Evolutionary conservation across 2,329 filamentous ascomycete genomes (phyloP), one percentile per base, ranked within the genome.

Genomic region (Leptodontidium sp.): DNA sequence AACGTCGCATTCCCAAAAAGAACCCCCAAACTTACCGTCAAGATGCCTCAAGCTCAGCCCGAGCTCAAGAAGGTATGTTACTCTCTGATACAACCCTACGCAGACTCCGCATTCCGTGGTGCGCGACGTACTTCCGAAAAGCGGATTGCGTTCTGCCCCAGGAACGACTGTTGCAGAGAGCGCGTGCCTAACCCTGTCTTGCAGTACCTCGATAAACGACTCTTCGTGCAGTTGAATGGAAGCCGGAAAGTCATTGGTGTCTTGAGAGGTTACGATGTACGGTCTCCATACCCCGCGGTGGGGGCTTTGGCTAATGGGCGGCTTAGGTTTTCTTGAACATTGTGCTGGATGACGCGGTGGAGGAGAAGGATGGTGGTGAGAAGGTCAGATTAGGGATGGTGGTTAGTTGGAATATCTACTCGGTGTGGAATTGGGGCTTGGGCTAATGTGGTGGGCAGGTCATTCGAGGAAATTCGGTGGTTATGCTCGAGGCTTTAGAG

Each of bases 141-240:
- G 43, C 52, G 72, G 64, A 59, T 71, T 35, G 49, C 35, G 9
- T 40, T 38, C 32, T 24, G 11, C 9, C 21, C 24, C 1, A 15
- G 5, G 62, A 14, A 21, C 35, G 26, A 58, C 21, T 65, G 12
- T 47, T 49, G 62, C 21, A 65, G 14, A 21, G 89, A 93, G 94
- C 82, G 71, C 77, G 77, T 70, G 66, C 72, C 72, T 74, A 70
- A 72, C 52, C 49, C 24, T 17, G 68, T 26, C 26, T 63, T 61
- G 35, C 77, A 99, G 96, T 99, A 99, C 83, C 94, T 99, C 83
- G 96, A 99, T 87, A 99, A 99, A 89, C 89, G 95, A 83, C 88
- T 99, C 79, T 97, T 98, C 82, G 94, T 98, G 75, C 95, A 99
- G 82, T 86, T 99, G 65, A 99, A 99, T 82, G 96, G 96, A 79